A percentile compares a stretch with the other conserved stretches of the same genome.
phyloP scores from a whole-genome alignment of 805 yeast genomes.

The Yarrowia sp. region DNA sequence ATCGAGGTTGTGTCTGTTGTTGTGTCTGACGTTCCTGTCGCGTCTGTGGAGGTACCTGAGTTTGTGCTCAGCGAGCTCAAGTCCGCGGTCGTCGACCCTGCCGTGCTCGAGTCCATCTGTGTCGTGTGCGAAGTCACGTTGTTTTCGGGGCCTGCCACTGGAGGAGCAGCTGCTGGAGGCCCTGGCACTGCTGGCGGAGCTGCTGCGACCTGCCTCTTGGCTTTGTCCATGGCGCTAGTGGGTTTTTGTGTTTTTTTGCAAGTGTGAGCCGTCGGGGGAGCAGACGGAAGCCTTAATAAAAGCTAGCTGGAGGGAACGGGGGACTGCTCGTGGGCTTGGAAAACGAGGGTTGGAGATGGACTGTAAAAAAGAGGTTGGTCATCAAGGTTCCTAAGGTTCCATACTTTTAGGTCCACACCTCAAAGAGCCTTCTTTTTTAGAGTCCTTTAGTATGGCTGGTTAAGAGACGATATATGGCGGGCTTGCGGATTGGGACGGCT shows the following conservation, averaged over 20 bases:
- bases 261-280: not conserved
- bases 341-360: slow-evolving; percentile 13
- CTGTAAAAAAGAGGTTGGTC: slow-evolving; percentile 15
- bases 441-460: no score
- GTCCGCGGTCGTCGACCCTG: not conserved
- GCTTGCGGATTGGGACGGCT: no score
- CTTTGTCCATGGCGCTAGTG: slow-evolving; percentile 35
- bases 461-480: no score
- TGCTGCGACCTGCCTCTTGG: slow-evolving; percentile 34
- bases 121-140: slow-evolving; percentile 20
- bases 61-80: not conserved
- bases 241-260: no score
- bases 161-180: no score
- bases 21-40: not conserved
- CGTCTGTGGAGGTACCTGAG: no score
- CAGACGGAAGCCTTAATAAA: not conserved
- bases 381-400: slow-evolving; percentile 18
- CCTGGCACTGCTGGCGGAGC: slow-evolving; percentile 1
- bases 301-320: no score
- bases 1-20: not conserved
- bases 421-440: no score
- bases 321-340: no score
- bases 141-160: not conserved
- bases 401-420: slow-evolving; percentile 1
- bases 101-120: not conserved